Conservation (phyloP, 73 alveolate species). For the Paramecium primaurelia region DNA sequence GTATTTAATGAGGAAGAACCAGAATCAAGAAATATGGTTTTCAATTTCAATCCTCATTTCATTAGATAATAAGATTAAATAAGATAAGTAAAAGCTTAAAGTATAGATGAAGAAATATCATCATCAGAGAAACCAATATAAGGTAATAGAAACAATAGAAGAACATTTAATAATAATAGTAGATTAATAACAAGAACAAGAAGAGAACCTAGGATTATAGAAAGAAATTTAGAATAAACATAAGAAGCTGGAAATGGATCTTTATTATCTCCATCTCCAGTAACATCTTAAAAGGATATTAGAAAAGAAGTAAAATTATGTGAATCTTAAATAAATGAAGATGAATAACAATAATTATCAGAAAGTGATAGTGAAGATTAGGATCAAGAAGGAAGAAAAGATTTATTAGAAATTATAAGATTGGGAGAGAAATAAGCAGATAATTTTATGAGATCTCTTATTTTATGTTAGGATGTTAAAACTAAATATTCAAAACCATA, state of each 20-base stretch:
- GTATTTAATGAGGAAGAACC: constrained; percentile 43
- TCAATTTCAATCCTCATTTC: constrained; percentile 15
- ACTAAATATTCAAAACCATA: background rate
- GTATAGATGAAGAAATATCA: background rate
- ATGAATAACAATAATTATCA: background rate
- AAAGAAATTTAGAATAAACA: background rate
- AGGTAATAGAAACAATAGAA: background rate
- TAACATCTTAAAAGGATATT: background rate
- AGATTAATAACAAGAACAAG: background rate
- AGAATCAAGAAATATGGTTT: background rate
- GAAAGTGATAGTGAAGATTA: background rate
- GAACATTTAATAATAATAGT: background rate
- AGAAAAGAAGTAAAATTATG: background rate
- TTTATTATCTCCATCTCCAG: background rate
- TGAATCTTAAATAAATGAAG: background rate
- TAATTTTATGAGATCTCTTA: constrained; percentile 12
- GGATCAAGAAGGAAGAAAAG: background rate
- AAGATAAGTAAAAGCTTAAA: background rate
- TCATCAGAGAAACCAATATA: background rate
- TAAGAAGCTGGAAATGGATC: background rate
- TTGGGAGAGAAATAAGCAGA: background rate
- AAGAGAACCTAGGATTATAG: background rate
- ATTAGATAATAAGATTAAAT: background rate
- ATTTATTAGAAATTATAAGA: background rate
- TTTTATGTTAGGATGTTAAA: constrained; percentile 43